Conservation (phyloP, 2,329 filamentous ascomycete genomes). For the Neofusicoccum umdonicola region DNA sequence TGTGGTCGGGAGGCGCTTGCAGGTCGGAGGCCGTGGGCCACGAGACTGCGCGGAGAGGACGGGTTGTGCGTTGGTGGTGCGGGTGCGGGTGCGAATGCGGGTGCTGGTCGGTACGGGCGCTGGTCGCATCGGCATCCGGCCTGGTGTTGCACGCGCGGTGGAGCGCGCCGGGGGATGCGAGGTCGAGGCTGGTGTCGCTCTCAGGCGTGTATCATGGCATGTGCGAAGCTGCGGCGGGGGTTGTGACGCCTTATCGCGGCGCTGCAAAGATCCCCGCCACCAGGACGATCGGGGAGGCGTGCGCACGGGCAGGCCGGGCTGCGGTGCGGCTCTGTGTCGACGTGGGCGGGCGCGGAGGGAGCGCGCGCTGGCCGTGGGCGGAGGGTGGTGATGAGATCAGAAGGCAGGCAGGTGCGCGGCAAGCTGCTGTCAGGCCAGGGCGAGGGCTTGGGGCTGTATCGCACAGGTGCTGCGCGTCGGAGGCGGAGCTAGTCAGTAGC, state of each 20-base stretch:
- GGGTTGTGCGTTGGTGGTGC: slow-evolving; percentile 1
- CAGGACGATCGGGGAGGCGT: slow-evolving; percentile 12
- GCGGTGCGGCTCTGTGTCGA: slow-evolving; percentile 6
- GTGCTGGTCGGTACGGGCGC: slow-evolving; percentile 6
- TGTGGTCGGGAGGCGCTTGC: slow-evolving; percentile 13
- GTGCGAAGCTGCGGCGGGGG: slow-evolving; percentile 4
- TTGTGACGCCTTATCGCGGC: slow-evolving; percentile 15
- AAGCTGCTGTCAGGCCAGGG: slow-evolving; percentile 13
- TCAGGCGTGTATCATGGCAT: slow-evolving; percentile 17
- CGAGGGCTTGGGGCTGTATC: slow-evolving; percentile 1
- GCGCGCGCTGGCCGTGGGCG: slow-evolving; percentile 1
- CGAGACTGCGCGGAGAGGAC: slow-evolving; percentile 5
- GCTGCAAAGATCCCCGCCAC: slow-evolving; percentile 13
- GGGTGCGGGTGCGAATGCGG: background rate
- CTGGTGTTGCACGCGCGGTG: slow-evolving; percentile 12
- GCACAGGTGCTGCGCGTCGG: slow-evolving; percentile 10
- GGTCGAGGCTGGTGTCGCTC: slow-evolving; percentile 11
- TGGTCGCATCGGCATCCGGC: slow-evolving; percentile 17
- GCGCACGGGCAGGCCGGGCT: slow-evolving; percentile 9
- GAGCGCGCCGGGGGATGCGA: background rate
- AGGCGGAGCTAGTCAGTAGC: background rate
- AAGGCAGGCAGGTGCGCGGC: slow-evolving; percentile 11
- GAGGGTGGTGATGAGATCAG: slow-evolving; percentile 14
- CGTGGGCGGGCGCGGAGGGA: background rate
- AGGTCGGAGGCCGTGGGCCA: background rate